Percentiles rank a stretch among this genome's conserved stretches.
Evolutionary conservation across 78 protist species (phyloP).

Genomic region (Dictyostelium firmibasis): DNA sequence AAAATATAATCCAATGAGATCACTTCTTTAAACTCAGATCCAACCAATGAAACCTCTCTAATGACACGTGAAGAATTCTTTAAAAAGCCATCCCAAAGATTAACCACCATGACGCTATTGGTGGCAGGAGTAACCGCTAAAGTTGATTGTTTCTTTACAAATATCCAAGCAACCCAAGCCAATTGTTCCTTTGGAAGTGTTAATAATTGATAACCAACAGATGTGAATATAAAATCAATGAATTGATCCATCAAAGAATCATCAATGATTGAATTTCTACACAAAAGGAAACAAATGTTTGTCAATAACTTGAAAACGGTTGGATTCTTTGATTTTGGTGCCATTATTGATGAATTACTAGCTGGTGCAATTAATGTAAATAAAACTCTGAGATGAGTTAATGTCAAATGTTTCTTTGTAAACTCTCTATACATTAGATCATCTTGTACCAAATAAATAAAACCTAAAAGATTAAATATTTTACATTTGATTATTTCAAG

Average conservation of each 20-base stretch:
- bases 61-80: not conserved
- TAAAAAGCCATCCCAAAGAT: conserved; percentile 25
- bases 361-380: not conserved
- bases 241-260: not conserved
- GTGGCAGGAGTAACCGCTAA: not conserved
- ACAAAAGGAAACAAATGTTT: not conserved
- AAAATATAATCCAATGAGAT: conserved; percentile 19
- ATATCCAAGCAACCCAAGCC: conserved; percentile 42
- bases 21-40: not conserved
- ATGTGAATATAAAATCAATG: not conserved
- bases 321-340: not conserved
- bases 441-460: not conserved
- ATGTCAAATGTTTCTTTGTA: not conserved
- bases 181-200: conserved; percentile 5
- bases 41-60: not conserved
- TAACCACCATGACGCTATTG: not conserved
- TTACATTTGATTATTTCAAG: not conserved
- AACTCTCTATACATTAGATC: not conserved
- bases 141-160: conserved; percentile 27
- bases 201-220: not conserved
- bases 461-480: not conserved
- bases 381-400: not conserved
- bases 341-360: not conserved
- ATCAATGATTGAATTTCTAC: not conserved
- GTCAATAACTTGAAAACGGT: not conserved